Evolutionary conservation across 352 stramenopile genomes (phyloP).

Genomic region (Phytophthora sansomeana): DNA sequence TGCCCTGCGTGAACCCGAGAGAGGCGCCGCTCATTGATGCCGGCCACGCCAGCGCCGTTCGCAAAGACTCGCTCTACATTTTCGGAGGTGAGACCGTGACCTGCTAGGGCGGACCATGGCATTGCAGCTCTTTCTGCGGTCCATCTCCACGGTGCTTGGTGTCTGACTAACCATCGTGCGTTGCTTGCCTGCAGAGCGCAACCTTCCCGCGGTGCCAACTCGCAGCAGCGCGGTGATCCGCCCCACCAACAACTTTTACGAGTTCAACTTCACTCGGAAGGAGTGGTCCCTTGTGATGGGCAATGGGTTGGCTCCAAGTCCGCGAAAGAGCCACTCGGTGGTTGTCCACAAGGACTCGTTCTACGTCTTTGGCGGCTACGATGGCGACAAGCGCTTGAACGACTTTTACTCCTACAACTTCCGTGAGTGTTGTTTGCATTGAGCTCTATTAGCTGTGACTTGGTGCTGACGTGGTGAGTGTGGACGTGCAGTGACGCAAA

Average conservation of each 20-base stretch:
- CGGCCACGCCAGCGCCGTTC: conserved; percentile 91
- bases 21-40: conserved; percentile 89
- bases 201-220: conserved; percentile 19
- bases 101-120: conserved; percentile 14
- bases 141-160: conserved; percentile 7
- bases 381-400: conserved; percentile 93
- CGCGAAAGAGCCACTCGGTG: conserved; percentile 93
- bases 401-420: conserved; percentile 97
- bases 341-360: conserved; percentile 93
- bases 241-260: conserved; percentile 93
- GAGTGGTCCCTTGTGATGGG: conserved; percentile 70
- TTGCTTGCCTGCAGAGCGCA: conserved; percentile 25
- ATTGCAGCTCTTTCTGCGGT: conserved; percentile 21
- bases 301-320: conserved; percentile 76
- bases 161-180: conserved; percentile 7
- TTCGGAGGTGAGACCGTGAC: conserved; percentile 73
- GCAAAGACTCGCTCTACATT: conserved; percentile 94
- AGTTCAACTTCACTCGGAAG: conserved; percentile 90
- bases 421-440: conserved; percentile 45
- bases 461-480: conserved; percentile 3
- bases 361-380: conserved; percentile 95
- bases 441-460: neutral
- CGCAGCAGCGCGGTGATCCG: conserved; percentile 33
- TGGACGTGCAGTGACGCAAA: conserved; percentile 69
- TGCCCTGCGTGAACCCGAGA: conserved; percentile 78